Base-by-base conservation (phyloP, 305 asterid species). In the Caryopteris hybrid region DNA sequence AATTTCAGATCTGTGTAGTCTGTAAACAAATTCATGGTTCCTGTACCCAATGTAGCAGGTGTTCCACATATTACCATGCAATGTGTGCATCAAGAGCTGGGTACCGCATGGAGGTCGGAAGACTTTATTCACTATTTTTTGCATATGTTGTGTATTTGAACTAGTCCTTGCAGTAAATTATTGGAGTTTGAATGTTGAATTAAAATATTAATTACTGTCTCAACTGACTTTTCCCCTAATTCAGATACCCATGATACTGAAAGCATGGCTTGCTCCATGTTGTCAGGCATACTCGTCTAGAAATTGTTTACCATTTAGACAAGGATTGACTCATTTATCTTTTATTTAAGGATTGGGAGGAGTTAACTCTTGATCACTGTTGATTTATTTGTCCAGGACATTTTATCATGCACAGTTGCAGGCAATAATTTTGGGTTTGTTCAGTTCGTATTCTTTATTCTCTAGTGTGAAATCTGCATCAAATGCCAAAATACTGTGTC, bases 11-110 rank as follows among this genome's bases (percentile, higher is more conserved):
- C 64, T 94, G 99, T 86, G 96, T 94, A 57, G 95, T 94, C 63
- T 94, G 99, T 88, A 94, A 87, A 80, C 99, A 94, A 85, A 94
- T 91, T 64, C 99, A 94, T 76, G 99, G 99, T 76, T 91, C 99
- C 54, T 94, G 99, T 74, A 94, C 98, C 47, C 96, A 94, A 73
- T 94, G 99, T 77, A 75, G 82, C 86, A 91, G 88, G 87, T 94
- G 99, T 74, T 89, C 96, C 64, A 94, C 98, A 38, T 89, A 87
- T 79, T 94, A 84, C 76, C 99, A 94, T 84, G 97, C 99, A 38
- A 88, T 79, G 85, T 94, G 99, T 69, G 99, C 98, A 52, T 83
- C 98, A 62, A 85, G 97, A 76, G 99, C 98, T 29, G 99, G 99
- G 23, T 95, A 88, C 72, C 93, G 93, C 69, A 91, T 95, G 99